These are phyloP conservation scores for Myxozyma neglecta DNA, from an alignment of 805 yeast genomes.

Conservation along the genomic window DNA sequence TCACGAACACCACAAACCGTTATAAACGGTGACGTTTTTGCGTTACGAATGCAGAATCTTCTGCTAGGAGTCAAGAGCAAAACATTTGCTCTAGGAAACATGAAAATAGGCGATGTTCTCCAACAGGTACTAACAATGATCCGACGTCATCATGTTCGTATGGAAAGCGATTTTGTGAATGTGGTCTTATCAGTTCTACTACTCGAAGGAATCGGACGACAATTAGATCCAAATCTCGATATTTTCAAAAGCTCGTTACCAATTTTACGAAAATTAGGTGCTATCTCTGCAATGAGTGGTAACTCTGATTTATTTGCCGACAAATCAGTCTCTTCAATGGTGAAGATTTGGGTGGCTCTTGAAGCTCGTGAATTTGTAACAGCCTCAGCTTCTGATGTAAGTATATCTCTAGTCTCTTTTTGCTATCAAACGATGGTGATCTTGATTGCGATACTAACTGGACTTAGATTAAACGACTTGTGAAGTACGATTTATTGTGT, in stretches of 20 bases:
- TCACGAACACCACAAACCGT: conserved; percentile 95
- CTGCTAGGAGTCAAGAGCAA: conserved; percentile 79
- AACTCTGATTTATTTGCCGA: conserved; percentile 44
- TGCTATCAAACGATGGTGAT: not conserved
- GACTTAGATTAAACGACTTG: conserved; percentile 44
- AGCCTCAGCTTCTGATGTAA: conserved; percentile 76
- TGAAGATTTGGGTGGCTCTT: conserved; percentile 85
- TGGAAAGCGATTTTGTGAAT: conserved; percentile 96
- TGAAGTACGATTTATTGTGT: conserved; percentile 64
- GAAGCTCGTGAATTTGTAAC: conserved; percentile 85
- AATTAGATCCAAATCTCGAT: conserved; percentile 88
- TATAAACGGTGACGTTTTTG: conserved; percentile 78
- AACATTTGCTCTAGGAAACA: conserved; percentile 88
- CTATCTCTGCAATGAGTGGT: conserved; percentile 44
- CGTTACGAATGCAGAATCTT: conserved; percentile 78
- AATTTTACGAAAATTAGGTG: conserved; percentile 76
- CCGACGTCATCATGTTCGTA: conserved; percentile 87
- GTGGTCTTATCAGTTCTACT: conserved; percentile 91
- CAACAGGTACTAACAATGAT: conserved; percentile 90
- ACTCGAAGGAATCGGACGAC: conserved; percentile 93
- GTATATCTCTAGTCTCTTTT: conserved; percentile 33
- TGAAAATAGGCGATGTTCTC: conserved; percentile 86
- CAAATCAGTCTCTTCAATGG: conserved; percentile 59
- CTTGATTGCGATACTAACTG: not conserved
- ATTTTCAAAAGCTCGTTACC: conserved; percentile 86